Evolutionary conservation across 176 grass and related monocot species (phyloP).

Genomic region (Lolium rigidum): DNA sequence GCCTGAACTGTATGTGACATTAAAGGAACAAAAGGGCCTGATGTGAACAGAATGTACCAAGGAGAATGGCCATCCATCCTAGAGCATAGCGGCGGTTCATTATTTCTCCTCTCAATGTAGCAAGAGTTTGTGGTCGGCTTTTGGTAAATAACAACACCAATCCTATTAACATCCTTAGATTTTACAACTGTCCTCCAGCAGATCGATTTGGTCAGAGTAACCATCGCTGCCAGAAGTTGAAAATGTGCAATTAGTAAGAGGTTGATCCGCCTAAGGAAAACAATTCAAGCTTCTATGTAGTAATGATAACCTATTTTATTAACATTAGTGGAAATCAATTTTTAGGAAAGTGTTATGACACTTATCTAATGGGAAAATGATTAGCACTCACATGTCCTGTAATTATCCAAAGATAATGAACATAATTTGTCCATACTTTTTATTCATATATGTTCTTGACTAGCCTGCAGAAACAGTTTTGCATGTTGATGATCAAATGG

Average conservation of each 20-base stretch:
- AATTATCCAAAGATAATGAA: background rate
- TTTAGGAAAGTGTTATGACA: background rate
- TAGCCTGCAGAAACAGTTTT: background rate
- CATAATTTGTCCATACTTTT: background rate
- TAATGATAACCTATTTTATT: conserved; percentile 14
- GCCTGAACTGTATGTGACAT: background rate
- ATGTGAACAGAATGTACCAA: conserved; percentile 59
- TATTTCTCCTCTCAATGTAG: conserved; percentile 61
- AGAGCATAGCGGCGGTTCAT: conserved; percentile 59
- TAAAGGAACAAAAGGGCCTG: conserved; percentile 23
- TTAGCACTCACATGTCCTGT: background rate
- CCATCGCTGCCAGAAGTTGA: conserved; percentile 65
- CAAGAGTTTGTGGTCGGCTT: conserved; percentile 79
- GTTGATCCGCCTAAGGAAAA: background rate
- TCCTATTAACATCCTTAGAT: conserved; percentile 63
- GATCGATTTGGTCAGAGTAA: conserved; percentile 76
- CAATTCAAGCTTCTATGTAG: background rate
- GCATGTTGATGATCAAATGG: conserved; percentile 30
- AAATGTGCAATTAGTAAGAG: conserved; percentile 43
- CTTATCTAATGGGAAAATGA: conserved; percentile 18
- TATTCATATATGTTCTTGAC: conserved; percentile 21
- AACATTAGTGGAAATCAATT: background rate
- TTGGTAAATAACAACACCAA: conserved; percentile 95
- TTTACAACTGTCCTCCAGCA: conserved; percentile 86
- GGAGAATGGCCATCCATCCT: conserved; percentile 53